phyloP scores from a whole-genome alignment of 345 rosid genomes.

The Citrus mangshanensis region DNA sequence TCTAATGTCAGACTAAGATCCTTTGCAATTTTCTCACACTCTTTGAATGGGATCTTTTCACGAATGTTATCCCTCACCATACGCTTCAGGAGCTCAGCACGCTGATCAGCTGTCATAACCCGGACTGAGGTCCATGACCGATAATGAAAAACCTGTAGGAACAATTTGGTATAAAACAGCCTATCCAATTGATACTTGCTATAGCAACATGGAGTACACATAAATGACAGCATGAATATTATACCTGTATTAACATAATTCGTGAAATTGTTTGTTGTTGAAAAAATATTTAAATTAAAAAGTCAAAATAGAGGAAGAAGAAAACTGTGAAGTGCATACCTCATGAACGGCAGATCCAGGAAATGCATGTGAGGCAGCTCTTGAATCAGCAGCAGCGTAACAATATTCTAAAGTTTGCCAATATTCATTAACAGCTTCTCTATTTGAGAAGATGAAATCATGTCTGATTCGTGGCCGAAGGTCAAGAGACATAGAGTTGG shows the following conservation, averaged over 20 bases:
- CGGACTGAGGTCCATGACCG: conserved; percentile 76
- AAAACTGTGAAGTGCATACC: conserved; percentile 39
- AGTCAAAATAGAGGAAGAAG: background rate
- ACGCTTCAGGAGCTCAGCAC: conserved; percentile 56
- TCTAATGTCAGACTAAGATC: conserved; percentile 81
- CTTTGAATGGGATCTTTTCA: conserved; percentile 64
- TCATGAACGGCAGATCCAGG: conserved; percentile 92
- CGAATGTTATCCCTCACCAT: conserved; percentile 37
- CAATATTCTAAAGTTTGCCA: conserved; percentile 96
- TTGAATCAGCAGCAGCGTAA: conserved; percentile 85
- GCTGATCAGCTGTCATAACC: conserved; percentile 84
- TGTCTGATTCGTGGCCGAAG: conserved; percentile 92
- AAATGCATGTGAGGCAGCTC: conserved; percentile 80
- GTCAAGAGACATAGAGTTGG: conserved; percentile 56
- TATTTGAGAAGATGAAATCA: conserved; percentile 70
- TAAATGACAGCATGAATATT: background rate
- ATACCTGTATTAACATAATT: background rate
- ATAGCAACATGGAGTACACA: background rate
- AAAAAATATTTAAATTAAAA: background rate
- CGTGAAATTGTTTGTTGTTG: background rate
- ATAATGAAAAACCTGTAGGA: conserved; percentile 61
- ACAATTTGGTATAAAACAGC: conserved; percentile 20
- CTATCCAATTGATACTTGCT: background rate
- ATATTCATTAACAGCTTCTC: conserved; percentile 83
- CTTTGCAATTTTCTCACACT: conserved; percentile 76